Base-by-base conservation (phyloP, 371 early-diverging fungal species). In the Syncephalastrum sp. region DNA sequence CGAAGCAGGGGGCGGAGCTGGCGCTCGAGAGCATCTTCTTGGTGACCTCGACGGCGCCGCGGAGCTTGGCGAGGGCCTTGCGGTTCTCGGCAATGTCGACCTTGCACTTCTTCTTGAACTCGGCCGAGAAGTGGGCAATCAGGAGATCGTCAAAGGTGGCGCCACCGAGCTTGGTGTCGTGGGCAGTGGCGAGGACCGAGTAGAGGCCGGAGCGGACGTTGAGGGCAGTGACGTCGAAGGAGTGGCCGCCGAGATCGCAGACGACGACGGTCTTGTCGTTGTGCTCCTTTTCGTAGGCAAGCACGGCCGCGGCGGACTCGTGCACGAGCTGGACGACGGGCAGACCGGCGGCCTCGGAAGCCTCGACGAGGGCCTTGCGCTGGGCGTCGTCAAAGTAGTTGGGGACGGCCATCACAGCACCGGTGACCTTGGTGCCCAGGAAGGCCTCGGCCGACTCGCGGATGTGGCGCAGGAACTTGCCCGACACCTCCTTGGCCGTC, bases 281-380 rank as follows among this genome's bases (percentile, higher is more conserved):
- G 59, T 81, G 77, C 54, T 77, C 68, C 61, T 80, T 75, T 63
- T 90, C 88, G 68, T 96, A 99, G 43, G 97, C 93, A 55, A 99
- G 81, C 33, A 93, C 95, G 62, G 99, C 98, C 29, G 99, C 99
- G 56, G 93, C 90, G 49, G 99, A 96, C 79, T 99, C 99, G 55
- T 92, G 87, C 17, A 99, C 82, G 47, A 96, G 82, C 78, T 94
- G 90, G 48, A 92, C 68, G 17, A 93, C 90, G 46, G 87, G 82
- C 64, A 99, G 85, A 19, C 98, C 99, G 25, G 99, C 98, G 56
- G 84, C 87, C 41, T 83, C 81, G 56, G 94, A 93, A 21, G 97
- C 92, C 54, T 81, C 75, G 48, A 79, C 75, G 29, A 99, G 79
- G 42, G 91, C 93, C 50, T 84, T 80, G 54, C 92, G 84, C 75